Conservation (phyloP, 768 basidiomycete species). For the Hygrophorus russula region DNA sequence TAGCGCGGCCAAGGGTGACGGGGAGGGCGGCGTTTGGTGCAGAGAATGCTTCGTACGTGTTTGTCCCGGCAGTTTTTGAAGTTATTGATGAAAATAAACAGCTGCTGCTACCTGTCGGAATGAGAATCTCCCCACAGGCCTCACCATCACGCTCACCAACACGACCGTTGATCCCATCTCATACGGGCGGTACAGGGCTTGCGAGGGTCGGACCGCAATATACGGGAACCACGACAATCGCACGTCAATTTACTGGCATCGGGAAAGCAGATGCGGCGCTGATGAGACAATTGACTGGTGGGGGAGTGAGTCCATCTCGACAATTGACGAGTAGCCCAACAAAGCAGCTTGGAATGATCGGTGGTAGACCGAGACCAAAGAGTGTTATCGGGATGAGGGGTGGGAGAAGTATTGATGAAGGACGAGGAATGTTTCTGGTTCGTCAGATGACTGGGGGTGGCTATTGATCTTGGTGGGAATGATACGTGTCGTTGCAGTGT, state of each 20-base stretch:
- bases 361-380: conserved; percentile 55
- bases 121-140: conserved; percentile 36
- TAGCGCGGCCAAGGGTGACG: conserved; percentile 68
- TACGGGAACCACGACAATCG: conserved; percentile 64
- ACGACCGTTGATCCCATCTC: conserved; percentile 31
- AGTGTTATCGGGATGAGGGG: conserved; percentile 65
- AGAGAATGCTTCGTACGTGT: conserved; percentile 66
- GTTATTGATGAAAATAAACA: conserved; percentile 17
- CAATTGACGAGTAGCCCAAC: conserved; percentile 26
- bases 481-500: neutral
- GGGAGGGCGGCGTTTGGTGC: conserved; percentile 68
- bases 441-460: conserved; percentile 61
- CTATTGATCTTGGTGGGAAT: neutral
- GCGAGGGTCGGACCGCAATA: conserved; percentile 39
- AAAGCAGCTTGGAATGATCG: conserved; percentile 43
- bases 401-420: conserved; percentile 54
- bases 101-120: conserved; percentile 43
- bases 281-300: conserved; percentile 54
- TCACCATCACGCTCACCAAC: conserved; percentile 52
- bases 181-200: conserved; percentile 23
- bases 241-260: conserved; percentile 64
- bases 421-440: conserved; percentile 65
- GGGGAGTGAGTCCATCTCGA: conserved; percentile 54
- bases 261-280: conserved; percentile 28
- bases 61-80: neutral